Evolutionary conservation across 2,329 filamentous ascomycete species (phyloP), one percentile per base, ranked within the genome.

Genomic region (Diaporthe velutina): DNA sequence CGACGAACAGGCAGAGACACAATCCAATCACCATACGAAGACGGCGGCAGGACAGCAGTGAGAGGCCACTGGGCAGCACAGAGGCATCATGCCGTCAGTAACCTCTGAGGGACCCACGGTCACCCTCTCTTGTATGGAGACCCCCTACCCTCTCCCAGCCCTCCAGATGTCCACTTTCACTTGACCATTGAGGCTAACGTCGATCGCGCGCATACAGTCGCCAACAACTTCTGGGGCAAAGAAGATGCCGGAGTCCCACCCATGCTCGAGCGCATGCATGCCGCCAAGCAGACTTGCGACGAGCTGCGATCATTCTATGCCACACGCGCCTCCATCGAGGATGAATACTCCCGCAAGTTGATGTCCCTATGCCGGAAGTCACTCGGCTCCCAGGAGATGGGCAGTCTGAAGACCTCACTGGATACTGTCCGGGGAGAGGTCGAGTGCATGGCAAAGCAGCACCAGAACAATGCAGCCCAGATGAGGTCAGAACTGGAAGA

Each of bases 141-240:
- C 42, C 52, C 50, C 40, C 28, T 28, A 40, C 57, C 38, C 77
- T 45, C 40, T 30, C 60, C 38, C 70, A 64, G n/a, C 42, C 57
- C 48, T 64, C 45, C 28, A 40, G 2, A 57, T 54, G 45, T 66
- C 68, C 68, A 71, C 68, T 68, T 54, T 66, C 66, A n/a, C 25
- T 45, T 64, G 25, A 64, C 40, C 60, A 25, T 25, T n/a, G 25
- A 42, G 58, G 74, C 73, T 76, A 58, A 74, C 50, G 48, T 74
- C 55, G 12, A 55, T n/a, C 35, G 25, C 54, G 33, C 60, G n/a
- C 66, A 57, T 71, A 12, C 78, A 96, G 96, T 99, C 87, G 96
- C 97, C 81, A 99, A 99, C 87, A 99, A 99, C 84, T 99, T 99
- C 85, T 99, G 97, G 97, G 97, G 97, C 77, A 98, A 98, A 88